A percentile compares a stretch with the other conserved stretches of the same genome.
phyloP scores from a whole-genome alignment of 192 early-diverging fungal species.

The Rhizoclosmatium globosum region DNA sequence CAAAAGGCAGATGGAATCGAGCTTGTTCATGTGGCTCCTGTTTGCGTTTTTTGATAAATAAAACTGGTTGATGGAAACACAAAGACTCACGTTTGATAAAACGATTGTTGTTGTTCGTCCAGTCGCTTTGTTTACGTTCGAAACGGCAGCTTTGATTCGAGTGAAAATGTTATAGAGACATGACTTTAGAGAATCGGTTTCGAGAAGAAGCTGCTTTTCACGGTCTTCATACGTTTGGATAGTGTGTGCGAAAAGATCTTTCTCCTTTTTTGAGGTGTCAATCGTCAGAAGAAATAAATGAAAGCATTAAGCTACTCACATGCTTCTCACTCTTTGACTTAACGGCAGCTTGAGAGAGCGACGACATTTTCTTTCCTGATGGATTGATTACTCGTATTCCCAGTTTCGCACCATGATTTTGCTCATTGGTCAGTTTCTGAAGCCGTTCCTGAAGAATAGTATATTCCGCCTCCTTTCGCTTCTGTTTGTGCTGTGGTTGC shows the following conservation, averaged over 20 bases:
- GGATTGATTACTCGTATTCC: slow-evolving; percentile 35
- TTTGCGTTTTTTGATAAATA: neutral
- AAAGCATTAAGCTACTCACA: neutral
- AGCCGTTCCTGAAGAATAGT: slow-evolving; percentile 21
- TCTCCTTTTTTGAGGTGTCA: slow-evolving; percentile 6
- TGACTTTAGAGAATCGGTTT: neutral
- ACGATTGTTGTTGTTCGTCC: neutral
- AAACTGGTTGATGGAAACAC: neutral
- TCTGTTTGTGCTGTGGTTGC: neutral
- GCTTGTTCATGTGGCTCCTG: slow-evolving; percentile 30
- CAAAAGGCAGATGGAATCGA: slow-evolving; percentile 29
- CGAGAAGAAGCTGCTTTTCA: slow-evolving; percentile 29
- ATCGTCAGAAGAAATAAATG: neutral
- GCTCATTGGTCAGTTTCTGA: slow-evolving; percentile 22
- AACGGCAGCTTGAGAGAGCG: too few relatives aligned
- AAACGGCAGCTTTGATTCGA: neutral
- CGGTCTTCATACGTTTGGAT: slow-evolving; percentile 16
- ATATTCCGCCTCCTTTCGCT: slow-evolving; percentile 24
- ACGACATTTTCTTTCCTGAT: neutral
- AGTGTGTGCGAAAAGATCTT: slow-evolving; percentile 10
- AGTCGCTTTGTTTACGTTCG: neutral
- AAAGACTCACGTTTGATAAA: neutral
- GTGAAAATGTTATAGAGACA: slow-evolving; percentile 4
- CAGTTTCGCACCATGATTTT: slow-evolving; percentile 11
- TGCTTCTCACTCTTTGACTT: slow-evolving; percentile 7